Conservation (phyloP, 345 rosid species). For the Citrus unshiu region DNA sequence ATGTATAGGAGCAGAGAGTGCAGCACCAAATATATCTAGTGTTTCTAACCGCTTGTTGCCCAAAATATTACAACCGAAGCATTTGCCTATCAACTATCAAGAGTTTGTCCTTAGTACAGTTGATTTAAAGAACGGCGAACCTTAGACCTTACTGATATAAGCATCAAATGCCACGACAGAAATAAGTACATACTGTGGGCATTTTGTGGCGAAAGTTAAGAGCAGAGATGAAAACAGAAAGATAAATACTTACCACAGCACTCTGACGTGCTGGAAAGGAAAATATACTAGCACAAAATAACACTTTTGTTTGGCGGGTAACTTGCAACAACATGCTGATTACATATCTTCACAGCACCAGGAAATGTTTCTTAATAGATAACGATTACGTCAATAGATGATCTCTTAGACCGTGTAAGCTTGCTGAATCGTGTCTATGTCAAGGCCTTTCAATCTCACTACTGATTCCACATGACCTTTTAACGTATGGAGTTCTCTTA, state of each 20-base stretch:
- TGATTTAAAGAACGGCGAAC: background rate
- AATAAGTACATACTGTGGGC: background rate
- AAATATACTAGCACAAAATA: background rate
- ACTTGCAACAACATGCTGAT: conserved; percentile 10
- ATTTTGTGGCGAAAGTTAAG: background rate
- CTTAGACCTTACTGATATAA: conserved; percentile 12
- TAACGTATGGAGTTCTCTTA: conserved; percentile 90
- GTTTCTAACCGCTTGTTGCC: conserved; percentile 9
- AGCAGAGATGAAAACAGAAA: background rate
- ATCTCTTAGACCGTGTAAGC: conserved; percentile 73
- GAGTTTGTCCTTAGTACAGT: background rate
- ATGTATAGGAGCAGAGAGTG: background rate
- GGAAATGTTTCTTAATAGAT: background rate
- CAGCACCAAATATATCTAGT: background rate
- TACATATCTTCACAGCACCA: conserved; percentile 13
- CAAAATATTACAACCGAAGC: background rate
- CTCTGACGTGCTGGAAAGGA: background rate
- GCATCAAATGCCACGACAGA: conserved; percentile 11
- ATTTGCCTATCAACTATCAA: background rate
- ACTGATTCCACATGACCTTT: conserved; percentile 98
- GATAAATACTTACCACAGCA: conserved; percentile 1
- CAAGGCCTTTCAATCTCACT: conserved; percentile 87
- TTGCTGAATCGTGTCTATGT: conserved; percentile 97
- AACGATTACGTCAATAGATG: background rate
- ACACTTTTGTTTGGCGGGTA: background rate